Evolutionary conservation across 148 eudicot genomes (phyloP).

Genomic region (Fagopyrum esculentum): DNA sequence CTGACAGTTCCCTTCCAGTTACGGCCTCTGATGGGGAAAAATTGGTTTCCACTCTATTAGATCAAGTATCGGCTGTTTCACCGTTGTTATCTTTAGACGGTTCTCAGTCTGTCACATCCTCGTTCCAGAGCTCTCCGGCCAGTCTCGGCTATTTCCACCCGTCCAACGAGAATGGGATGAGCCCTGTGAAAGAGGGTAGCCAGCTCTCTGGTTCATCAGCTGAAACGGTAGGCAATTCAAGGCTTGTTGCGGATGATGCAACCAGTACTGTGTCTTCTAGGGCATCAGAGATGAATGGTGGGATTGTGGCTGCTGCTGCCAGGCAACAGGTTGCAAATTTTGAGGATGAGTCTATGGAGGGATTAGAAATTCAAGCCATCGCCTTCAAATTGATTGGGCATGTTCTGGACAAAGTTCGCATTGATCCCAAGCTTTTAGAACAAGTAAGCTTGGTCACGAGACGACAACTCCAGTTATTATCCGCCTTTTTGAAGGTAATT

Average conservation of each 20-base stretch:
- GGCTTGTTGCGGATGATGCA: conserved; percentile 37
- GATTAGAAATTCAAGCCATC: conserved; percentile 72
- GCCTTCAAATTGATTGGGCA: conserved; percentile 60
- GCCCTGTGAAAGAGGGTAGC: conserved; percentile 37
- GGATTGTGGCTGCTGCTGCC: conserved; percentile 19
- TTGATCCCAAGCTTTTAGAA: conserved; percentile 61
- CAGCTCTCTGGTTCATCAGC: conserved; percentile 48
- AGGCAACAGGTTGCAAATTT: conserved; percentile 38
- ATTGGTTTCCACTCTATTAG: conserved; percentile 44
- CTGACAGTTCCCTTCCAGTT: conserved; percentile 53
- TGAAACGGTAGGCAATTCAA: conserved; percentile 28
- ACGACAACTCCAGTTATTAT: conserved; percentile 63
- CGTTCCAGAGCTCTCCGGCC: conserved; percentile 73
- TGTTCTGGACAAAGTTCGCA: conserved; percentile 42
- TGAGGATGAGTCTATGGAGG: conserved; percentile 75
- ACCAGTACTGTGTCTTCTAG: conserved; percentile 32
- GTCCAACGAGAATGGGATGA: conserved; percentile 25
- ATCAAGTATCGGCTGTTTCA: conserved; percentile 32
- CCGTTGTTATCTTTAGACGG: conserved; percentile 41
- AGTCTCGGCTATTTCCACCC: conserved; percentile 36
- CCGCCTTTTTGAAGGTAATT: conserved; percentile 64
- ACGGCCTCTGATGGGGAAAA: conserved; percentile 39
- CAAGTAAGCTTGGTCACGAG: conserved; percentile 64
- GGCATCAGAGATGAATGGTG: conserved; percentile 49
- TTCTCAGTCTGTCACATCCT: conserved; percentile 34